Conservation (phyloP, 805 yeast species). For the Cyberlindnera meyerae region DNA sequence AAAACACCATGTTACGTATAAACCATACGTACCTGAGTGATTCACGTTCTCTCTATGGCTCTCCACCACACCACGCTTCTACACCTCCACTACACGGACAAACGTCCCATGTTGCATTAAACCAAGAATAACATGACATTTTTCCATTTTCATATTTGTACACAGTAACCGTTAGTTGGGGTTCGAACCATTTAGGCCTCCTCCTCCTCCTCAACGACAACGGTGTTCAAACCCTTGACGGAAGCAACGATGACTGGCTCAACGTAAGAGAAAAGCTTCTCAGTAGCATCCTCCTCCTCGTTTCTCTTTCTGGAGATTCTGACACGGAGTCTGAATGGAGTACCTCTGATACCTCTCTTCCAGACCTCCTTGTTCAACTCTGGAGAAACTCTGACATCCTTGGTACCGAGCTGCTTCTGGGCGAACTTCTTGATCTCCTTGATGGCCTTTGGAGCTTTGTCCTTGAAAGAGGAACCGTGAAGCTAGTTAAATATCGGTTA, state of each 20-base stretch:
- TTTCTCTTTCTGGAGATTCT: slow-evolving; percentile 99
- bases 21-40: too few species aligned
- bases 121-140: slow-evolving; percentile 17
- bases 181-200: slow-evolving; percentile 20
- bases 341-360: slow-evolving; percentile 99
- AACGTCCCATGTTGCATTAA: slow-evolving; percentile 9
- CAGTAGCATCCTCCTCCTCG: slow-evolving; percentile 99
- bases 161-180: slow-evolving; percentile 5
- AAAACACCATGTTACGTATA: too few species aligned
- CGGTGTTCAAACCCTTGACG: slow-evolving; percentile 96
- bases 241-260: slow-evolving; percentile 95
- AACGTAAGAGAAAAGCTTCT: slow-evolving; percentile 95
- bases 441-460: slow-evolving; percentile 99
- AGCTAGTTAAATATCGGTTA: slow-evolving; percentile 55
- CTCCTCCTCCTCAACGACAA: slow-evolving; percentile 74
- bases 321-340: slow-evolving; percentile 95
- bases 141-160: slow-evolving; percentile 8
- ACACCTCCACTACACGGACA: not conserved
- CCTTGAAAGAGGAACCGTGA: slow-evolving; percentile 98
- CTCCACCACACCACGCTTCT: too few species aligned
- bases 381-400: slow-evolving; percentile 98
- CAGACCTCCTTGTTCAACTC: slow-evolving; percentile 97
- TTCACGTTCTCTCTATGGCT: too few species aligned
- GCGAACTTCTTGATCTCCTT: slow-evolving; percentile 99
- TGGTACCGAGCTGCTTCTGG: slow-evolving; percentile 97